Evolutionary conservation across 2,329 filamentous ascomycete species (phyloP).

Genomic region (Herpotrichia juniperi): DNA sequence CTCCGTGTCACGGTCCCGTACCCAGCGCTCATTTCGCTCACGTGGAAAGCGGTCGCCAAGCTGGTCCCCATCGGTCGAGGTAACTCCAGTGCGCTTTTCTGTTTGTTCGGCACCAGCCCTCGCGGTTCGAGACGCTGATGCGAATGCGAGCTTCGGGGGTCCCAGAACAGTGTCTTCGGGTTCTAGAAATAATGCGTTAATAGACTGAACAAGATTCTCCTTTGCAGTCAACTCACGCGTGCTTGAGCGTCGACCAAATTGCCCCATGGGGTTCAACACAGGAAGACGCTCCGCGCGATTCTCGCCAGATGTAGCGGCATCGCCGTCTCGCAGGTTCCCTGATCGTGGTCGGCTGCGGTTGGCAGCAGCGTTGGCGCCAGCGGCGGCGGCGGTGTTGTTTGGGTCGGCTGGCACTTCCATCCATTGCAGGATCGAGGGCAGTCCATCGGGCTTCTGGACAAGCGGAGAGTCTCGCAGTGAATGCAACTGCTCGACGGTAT

Average conservation of each 20-base stretch:
- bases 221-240: slow-evolving; percentile 58
- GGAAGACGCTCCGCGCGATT: slow-evolving; percentile 33
- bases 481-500: slow-evolving; percentile 77
- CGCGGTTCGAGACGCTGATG: slow-evolving; percentile 69
- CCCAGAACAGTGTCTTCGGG: slow-evolving; percentile 85
- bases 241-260: slow-evolving; percentile 40
- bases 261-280: slow-evolving; percentile 43
- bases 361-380: slow-evolving; percentile 22
- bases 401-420: slow-evolving; percentile 72
- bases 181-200: slow-evolving; percentile 54
- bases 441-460: slow-evolving; percentile 76
- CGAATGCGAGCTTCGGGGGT: slow-evolving; percentile 81
- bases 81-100: slow-evolving; percentile 43
- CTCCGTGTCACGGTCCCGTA: slow-evolving; percentile 50
- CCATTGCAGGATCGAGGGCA: slow-evolving; percentile 91
- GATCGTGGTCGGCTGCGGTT: slow-evolving; percentile 32
- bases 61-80: slow-evolving; percentile 47
- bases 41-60: slow-evolving; percentile 39
- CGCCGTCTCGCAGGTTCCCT: slow-evolving; percentile 31
- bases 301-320: slow-evolving; percentile 30
- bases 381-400: slow-evolving; percentile 22
- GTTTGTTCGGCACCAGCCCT: slow-evolving; percentile 52
- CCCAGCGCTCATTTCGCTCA: slow-evolving; percentile 47
- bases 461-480: slow-evolving; percentile 81
- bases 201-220: slow-evolving; percentile 27